These are phyloP conservation scores for Globomyces pollinis-pini DNA, from an alignment of 192 early-diverging fungal genomes.

Conservation along the genomic window DNA sequence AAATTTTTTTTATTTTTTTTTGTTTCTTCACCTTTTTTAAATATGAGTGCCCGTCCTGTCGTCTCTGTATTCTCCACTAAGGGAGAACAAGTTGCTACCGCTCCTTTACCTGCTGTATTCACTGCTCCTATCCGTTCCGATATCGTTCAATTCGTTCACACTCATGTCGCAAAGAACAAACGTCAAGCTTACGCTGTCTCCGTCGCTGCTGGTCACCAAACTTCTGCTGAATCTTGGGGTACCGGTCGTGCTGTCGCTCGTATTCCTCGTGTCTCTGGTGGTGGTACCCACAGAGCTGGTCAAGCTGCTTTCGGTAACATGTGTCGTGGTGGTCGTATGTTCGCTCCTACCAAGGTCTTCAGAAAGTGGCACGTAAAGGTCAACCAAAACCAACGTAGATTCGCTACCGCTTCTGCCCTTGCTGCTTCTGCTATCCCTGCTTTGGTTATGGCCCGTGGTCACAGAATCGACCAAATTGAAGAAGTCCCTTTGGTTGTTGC, in stretches of 20 bases:
- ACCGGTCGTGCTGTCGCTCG: constrained; percentile 94
- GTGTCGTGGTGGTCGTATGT: constrained; percentile 99
- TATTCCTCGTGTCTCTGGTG: constrained; percentile 96
- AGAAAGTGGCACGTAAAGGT: constrained; percentile 99
- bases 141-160: constrained; percentile 87
- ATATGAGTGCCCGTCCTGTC: constrained; percentile 65
- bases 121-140: constrained; percentile 94
- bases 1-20: constrained; percentile 5
- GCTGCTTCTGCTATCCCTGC: constrained; percentile 87
- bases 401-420: constrained; percentile 91
- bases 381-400: constrained; percentile 97
- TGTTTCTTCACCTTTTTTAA: neutral
- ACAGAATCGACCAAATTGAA: constrained; percentile 84
- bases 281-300: constrained; percentile 94
- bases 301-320: constrained; percentile 99
- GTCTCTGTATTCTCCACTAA: constrained; percentile 81
- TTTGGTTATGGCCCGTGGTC: constrained; percentile 93
- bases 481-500: constrained; percentile 91
- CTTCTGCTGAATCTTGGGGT: constrained; percentile 97
- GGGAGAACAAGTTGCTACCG: constrained; percentile 64
- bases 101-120: constrained; percentile 86
- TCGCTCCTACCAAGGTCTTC: constrained; percentile 99
- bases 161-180: constrained; percentile 98
- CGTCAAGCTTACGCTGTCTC: constrained; percentile 94
- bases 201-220: constrained; percentile 96